Evolutionary conservation across 495 filamentous ascomycete species (phyloP), one percentile per base, ranked within the genome.

Genomic region (Penicillium lagena): DNA sequence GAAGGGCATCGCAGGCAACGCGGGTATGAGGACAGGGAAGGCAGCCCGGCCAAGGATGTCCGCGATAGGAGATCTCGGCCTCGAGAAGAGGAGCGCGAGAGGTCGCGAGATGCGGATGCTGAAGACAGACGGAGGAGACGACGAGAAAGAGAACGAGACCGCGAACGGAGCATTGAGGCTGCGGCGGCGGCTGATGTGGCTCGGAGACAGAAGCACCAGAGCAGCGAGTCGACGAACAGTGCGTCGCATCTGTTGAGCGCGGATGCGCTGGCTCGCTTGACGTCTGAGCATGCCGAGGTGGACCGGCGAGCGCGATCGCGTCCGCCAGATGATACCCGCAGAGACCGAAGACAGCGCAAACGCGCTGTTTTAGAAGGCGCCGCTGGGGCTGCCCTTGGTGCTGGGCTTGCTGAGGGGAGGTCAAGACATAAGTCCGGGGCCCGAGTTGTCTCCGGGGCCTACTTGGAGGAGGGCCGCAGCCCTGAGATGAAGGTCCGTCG

Each of bases 391-490:
- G 52, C 42, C 15, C 44, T 53, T 15, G 58, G 40, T 9, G 56
- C 22, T 34, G 60, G 60, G 37, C 42, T 64, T 22, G 59, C 46
- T 1, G 51, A 60, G 15, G 53, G 56, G 7, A 49, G 53, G 13
- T 56, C 67, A 14, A 61, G 71, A 33, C 63, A 66, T 30, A 68
- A 70, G 44, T 71, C 72, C 41, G 75, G 73, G 38, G 67, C 79
- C 29, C 66, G 82, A 46, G 69, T 86, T 14, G 80, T 85, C 7
- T 88, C 84, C 39, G 85, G 85, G 12, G 75, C 82, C 0, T 64
- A 82, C 42, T 51, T 85, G 47, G 85, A 89, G 54, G 83, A 88
- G 60, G 85, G 84, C 1, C 50, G 59, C 28, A 60, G 56, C 33
- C 53, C 63, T 11, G 64, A 65, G 13, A 60, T 64, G 54, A 61